Percentiles rank a stretch among this genome's conserved stretches.
phyloP scores from a whole-genome alignment of 2,329 filamentous ascomycete species.

The Penicillium sumatraense region DNA sequence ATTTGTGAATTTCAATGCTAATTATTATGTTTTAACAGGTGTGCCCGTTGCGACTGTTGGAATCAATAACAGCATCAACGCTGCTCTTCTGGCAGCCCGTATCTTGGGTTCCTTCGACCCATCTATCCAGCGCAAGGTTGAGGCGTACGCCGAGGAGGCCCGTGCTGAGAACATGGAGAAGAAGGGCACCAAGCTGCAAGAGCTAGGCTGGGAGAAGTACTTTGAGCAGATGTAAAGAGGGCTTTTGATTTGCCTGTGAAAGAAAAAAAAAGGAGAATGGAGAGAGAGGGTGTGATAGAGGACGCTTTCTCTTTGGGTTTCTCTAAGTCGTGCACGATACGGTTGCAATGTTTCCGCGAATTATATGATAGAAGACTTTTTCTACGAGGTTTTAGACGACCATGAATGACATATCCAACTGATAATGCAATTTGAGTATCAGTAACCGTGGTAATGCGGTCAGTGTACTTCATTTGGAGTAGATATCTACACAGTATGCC shows the following conservation, averaged over 20 bases:
- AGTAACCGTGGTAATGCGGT: too few relatives aligned
- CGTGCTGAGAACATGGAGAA: slow-evolving; percentile 47
- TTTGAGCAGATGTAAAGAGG: slow-evolving; percentile 47
- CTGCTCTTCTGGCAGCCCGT: slow-evolving; percentile 71
- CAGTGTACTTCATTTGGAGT: too few relatives aligned
- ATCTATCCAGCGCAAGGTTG: slow-evolving; percentile 46
- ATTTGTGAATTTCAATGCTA: slow-evolving; percentile 3
- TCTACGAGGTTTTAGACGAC: slow-evolving; percentile 25
- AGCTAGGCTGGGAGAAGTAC: slow-evolving; percentile 50
- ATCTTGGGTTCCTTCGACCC: slow-evolving; percentile 63
- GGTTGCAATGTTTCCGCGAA: slow-evolving; percentile 2
- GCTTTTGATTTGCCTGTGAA: neutral
- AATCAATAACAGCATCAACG: slow-evolving; percentile 81
- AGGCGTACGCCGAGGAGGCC: slow-evolving; percentile 48
- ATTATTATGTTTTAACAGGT: slow-evolving; percentile 52
- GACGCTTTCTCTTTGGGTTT: neutral
- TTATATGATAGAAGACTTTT: slow-evolving; percentile 20
- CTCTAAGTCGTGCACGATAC: slow-evolving; percentile 4
- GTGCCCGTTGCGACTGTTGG: slow-evolving; percentile 76
- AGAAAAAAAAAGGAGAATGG: neutral
- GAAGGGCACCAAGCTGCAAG: slow-evolving; percentile 48
- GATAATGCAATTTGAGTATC: too few relatives aligned
- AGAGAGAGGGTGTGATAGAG: neutral
- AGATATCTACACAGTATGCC: too few relatives aligned
- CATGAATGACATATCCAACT: slow-evolving; percentile 24